Percentiles rank a stretch among this genome's conserved stretches.
These are phyloP conservation scores for Exutisphaerella laricina DNA, from an alignment of 2,329 filamentous ascomycete genomes.

Conservation along the genomic window DNA sequence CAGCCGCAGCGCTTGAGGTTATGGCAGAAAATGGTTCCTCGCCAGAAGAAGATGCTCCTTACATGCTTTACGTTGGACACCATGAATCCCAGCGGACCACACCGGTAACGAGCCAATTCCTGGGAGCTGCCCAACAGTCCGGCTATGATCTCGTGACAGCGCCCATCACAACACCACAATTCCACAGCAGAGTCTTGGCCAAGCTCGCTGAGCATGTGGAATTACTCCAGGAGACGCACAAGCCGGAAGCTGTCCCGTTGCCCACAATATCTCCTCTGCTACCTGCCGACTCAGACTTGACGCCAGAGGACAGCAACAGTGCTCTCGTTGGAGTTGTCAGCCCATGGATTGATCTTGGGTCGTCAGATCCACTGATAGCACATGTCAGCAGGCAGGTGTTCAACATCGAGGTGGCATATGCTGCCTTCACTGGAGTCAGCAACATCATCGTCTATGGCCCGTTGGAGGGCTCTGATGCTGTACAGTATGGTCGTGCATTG, in stretches of 20 bases:
- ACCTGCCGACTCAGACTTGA: slow-evolving; percentile 70
- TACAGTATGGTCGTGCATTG: slow-evolving; percentile 78
- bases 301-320: slow-evolving; percentile 61
- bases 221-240: slow-evolving; percentile 38
- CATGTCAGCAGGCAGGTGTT: slow-evolving; percentile 85
- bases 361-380: slow-evolving; percentile 72
- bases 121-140: slow-evolving; percentile 55
- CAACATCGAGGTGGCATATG: slow-evolving; percentile 87
- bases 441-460: slow-evolving; percentile 81
- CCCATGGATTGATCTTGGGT: slow-evolving; percentile 87
- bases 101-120: slow-evolving; percentile 49
- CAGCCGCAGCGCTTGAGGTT: too few relatives aligned
- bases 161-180: slow-evolving; percentile 69
- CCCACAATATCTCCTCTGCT: slow-evolving; percentile 59
- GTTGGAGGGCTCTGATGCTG: slow-evolving; percentile 41
- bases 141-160: slow-evolving; percentile 74
- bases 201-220: slow-evolving; percentile 55
- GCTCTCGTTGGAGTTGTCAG: slow-evolving; percentile 76
- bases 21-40: slow-evolving; percentile 8
- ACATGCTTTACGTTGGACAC: slow-evolving; percentile 65
- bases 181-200: slow-evolving; percentile 61
- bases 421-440: slow-evolving; percentile 85
- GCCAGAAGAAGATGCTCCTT: slow-evolving; percentile 32
- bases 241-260: slow-evolving; percentile 36
- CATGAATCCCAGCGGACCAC: slow-evolving; percentile 58